Base-by-base conservation (phyloP, 2,329 filamentous ascomycete genomes). In the Sordariomycetes sp. region DNA sequence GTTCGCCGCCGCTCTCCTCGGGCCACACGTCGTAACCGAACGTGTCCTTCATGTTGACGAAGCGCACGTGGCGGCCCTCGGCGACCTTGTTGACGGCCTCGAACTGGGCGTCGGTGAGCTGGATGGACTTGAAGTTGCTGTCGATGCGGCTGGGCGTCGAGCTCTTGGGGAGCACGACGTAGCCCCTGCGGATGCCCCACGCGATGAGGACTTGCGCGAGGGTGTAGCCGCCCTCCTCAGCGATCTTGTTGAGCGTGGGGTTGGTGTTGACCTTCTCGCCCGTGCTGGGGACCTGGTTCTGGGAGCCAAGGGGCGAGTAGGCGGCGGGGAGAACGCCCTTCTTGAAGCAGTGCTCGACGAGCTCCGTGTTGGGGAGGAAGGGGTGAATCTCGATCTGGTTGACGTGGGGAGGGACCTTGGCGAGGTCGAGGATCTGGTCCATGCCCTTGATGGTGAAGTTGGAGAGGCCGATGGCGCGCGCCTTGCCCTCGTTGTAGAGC, bases 21-120 rank as follows among this genome's bases (percentile, higher is more conserved):
- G 82, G 76, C 82, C 82, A 85, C 54, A 89, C 79, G 63, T 89
- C 76, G 67, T 86, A 87, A 7, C 86, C 86, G 68, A 89, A 89
- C 1, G 84, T 87, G 62, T 88, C 85, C 76, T 87, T 89, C 86
- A 89, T 89, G 73, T 90, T 89, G 59, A 90, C 86, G 65, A 90
- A 89, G 42, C 86, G 80, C 28, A 78, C 80, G 68, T 87, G 82
- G 55, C 85, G 76, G 39, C 82, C 81, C 66, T 80, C 76, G 1
- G 85, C 84, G 36, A 75, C 62, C 3, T 64, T 64, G 52, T 68
- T 67, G 55, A 76, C 67, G 56, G 66, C 67, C 51, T 71, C 66
- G 52, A 72, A 66, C 10, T 66, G 69, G 34, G 71, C 69, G 34
- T 67, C 52, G 2, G 69, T 64, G 7, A 74, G 60, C 61, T 70